These are phyloP conservation scores for Fusarium foetens DNA, from an alignment of 2,329 filamentous ascomycete species.

Conservation along the genomic window DNA sequence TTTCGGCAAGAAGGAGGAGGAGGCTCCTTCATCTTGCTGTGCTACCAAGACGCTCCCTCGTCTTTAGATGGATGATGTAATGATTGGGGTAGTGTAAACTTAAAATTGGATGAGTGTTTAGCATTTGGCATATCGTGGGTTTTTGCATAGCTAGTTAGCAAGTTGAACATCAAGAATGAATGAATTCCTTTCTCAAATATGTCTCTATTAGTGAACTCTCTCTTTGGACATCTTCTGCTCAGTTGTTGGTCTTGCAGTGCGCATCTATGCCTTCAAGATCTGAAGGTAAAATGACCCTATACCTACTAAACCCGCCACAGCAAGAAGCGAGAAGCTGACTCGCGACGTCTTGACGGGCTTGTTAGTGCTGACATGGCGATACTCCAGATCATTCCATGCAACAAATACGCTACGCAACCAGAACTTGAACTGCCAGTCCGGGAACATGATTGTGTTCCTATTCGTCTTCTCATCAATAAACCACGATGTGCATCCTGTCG, in stretches of 20 bases:
- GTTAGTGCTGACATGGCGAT: neutral
- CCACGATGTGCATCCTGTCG: conserved; percentile 62
- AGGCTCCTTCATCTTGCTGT: conserved; percentile 36
- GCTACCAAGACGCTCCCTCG: conserved; percentile 26
- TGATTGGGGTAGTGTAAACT: neutral
- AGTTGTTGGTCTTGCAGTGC: rapidly evolving
- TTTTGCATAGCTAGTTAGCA: conserved; percentile 18
- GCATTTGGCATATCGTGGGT: conserved; percentile 7
- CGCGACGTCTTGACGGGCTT: rapidly evolving
- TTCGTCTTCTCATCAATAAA: conserved; percentile 58
- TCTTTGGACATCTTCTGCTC: too few relatives aligned
- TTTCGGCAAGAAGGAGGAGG: conserved; percentile 33
- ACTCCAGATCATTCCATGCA: conserved; percentile 50
- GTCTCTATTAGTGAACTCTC: neutral
- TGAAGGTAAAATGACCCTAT: neutral
- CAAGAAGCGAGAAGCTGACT: neutral
- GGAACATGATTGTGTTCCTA: conserved; percentile 63
- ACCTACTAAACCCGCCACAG: neutral
- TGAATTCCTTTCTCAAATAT: neutral
- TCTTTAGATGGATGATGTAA: conserved; percentile 13
- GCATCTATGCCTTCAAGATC: neutral
- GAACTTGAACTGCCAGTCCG: conserved; percentile 61
- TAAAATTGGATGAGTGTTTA: neutral
- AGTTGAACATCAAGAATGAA: neutral
- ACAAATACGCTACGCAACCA: conserved; percentile 60